These are phyloP conservation scores for Trichoderma koningii DNA, from an alignment of 2,329 filamentous ascomycete species.

Conservation along the genomic window DNA sequence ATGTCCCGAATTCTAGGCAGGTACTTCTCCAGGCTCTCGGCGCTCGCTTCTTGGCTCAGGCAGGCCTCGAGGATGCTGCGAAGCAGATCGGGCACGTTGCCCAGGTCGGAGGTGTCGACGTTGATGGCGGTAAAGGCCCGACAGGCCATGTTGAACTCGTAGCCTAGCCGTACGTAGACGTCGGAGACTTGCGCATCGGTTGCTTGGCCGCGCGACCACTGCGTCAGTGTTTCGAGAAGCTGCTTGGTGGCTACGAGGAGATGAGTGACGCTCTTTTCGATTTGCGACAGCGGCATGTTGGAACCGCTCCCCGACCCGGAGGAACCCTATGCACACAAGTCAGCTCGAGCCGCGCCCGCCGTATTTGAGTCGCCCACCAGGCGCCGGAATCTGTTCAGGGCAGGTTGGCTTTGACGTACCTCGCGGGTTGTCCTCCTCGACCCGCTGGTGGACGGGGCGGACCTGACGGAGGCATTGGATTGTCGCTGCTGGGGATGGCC, in stretches of 20 bases:
- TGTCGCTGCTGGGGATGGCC: conserved; percentile 56
- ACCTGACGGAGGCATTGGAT: conserved; percentile 69
- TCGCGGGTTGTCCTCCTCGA: conserved; percentile 41
- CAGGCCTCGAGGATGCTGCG: conserved; percentile 93
- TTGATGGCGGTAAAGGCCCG: conserved; percentile 96
- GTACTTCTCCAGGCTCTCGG: conserved; percentile 90
- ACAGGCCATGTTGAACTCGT: conserved; percentile 99
- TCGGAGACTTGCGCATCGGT: conserved; percentile 96
- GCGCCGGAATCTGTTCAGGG: neutral
- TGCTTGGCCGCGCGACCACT: conserved; percentile 92
- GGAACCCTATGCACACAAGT: conserved; percentile 38
- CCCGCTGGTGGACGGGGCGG: conserved; percentile 45
- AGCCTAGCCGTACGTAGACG: conserved; percentile 94
- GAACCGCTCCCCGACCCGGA: conserved; percentile 62
- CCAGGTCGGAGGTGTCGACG: conserved; percentile 90
- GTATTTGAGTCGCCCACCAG: neutral
- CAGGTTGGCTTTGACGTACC: conserved; percentile 33
- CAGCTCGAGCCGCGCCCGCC: conserved; percentile 31
- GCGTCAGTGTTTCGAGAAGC: conserved; percentile 92
- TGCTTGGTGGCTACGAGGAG: conserved; percentile 97
- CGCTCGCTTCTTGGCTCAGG: conserved; percentile 91
- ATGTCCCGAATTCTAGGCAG: conserved; percentile 94
- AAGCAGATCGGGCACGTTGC: conserved; percentile 89
- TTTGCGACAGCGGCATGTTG: conserved; percentile 83
- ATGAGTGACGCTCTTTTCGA: conserved; percentile 98